These are phyloP conservation scores for Heterobasidion annosum DNA, from an alignment of 1,284 basidiomycete species.

Conservation along the genomic window DNA sequence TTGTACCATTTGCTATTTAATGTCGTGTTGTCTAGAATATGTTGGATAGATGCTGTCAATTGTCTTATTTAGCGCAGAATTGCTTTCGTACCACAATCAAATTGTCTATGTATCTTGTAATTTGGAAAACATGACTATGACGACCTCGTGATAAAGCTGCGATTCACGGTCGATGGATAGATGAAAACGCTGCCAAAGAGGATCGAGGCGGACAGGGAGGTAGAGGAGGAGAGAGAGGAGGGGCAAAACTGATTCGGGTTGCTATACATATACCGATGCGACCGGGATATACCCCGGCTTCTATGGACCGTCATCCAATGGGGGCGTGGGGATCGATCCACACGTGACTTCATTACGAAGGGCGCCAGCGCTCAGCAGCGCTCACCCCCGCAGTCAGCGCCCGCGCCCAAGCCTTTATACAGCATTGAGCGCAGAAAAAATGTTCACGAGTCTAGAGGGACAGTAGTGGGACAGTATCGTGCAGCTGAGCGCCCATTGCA, in stretches of 20 bases:
- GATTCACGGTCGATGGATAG: not conserved
- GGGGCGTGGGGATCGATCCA: constrained; percentile 1
- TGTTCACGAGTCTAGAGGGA: not conserved
- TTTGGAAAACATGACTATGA: no score
- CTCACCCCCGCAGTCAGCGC: not conserved
- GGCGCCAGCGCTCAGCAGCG: not conserved
- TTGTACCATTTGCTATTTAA: not conserved
- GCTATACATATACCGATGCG: not conserved
- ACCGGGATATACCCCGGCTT: not conserved
- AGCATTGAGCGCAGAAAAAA: not conserved
- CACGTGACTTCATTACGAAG: not conserved
- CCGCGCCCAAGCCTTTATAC: no score
- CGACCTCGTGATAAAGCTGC: no score
- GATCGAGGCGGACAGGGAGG: not conserved
- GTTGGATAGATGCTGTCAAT: not conserved
- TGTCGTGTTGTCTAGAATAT: not conserved
- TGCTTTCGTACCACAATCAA: not conserved
- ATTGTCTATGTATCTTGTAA: no score
- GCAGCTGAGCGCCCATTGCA: not conserved
- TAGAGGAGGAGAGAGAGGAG: not conserved
- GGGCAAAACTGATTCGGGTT: not conserved
- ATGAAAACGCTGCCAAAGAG: not conserved
- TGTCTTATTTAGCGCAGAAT: not conserved
- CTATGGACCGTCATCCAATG: not conserved
- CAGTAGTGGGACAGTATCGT: no score